phyloP scores from a whole-genome alignment of 2,329 filamentous ascomycete genomes.

The Claviceps citrina region DNA sequence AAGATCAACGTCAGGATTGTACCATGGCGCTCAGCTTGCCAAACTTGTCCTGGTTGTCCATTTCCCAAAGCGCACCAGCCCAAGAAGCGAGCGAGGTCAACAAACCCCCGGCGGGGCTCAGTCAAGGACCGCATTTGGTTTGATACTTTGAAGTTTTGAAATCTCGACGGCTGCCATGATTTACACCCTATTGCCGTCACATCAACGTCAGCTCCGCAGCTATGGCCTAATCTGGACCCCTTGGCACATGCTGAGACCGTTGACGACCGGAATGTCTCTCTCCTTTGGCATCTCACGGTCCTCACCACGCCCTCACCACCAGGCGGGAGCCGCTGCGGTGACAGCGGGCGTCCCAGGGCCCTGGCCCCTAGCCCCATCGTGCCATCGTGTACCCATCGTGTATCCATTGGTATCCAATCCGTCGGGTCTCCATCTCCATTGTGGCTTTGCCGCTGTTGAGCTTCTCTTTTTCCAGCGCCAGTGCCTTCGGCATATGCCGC shows the following conservation, averaged over 20 bases:
- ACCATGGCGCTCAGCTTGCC: too few relatives aligned
- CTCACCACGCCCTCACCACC: background rate
- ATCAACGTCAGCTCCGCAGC: slow-evolving; percentile 2
- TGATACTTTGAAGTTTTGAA: too few relatives aligned
- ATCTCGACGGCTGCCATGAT: too few relatives aligned
- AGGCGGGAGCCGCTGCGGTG: background rate
- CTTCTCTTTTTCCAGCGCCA: background rate
- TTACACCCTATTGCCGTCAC: background rate
- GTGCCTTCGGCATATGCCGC: too few relatives aligned
- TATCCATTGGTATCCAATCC: too few relatives aligned
- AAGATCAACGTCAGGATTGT: background rate
- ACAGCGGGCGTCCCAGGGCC: background rate
- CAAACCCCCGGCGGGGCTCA: too few relatives aligned
- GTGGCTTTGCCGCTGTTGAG: background rate
- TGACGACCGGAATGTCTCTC: background rate
- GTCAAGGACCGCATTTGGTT: too few relatives aligned
- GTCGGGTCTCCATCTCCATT: too few relatives aligned
- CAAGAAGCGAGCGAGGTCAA: too few relatives aligned
- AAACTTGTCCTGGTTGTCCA: too few relatives aligned
- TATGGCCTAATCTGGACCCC: slow-evolving; percentile 1
- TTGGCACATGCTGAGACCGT: slow-evolving; percentile 1
- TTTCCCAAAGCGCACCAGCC: too few relatives aligned
- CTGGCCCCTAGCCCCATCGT: background rate
- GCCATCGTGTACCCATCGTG: background rate
- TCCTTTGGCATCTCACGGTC: background rate